A percentile compares a stretch with the other conserved stretches of the same genome.
phyloP scores from a whole-genome alignment of 2,329 filamentous ascomycete species.

The Beauveria medogensis region DNA sequence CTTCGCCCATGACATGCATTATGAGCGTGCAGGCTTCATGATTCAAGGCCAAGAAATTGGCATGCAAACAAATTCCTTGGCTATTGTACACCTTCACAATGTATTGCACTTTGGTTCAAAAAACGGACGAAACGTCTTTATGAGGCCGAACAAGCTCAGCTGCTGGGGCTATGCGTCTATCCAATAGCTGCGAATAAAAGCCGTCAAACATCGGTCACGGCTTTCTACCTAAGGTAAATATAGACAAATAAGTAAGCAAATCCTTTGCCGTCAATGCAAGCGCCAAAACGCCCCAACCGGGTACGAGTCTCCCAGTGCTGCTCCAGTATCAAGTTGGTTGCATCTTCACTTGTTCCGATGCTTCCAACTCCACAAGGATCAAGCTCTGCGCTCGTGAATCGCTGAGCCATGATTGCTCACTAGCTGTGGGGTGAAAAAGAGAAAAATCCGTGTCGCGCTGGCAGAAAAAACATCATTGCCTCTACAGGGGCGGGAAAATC shows the following conservation, averaged over 20 bases:
- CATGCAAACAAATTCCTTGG: neutral
- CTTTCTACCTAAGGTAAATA: neutral
- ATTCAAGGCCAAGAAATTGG: neutral
- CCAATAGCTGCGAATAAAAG: neutral
- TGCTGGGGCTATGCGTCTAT: neutral
- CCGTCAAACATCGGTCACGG: neutral
- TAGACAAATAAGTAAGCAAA: neutral
- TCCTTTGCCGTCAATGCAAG: neutral
- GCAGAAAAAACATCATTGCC: neutral
- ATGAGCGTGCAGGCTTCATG: neutral
- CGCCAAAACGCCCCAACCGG: neutral
- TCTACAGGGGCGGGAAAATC: slow-evolving; percentile 1
- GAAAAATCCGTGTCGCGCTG: neutral
- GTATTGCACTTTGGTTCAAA: no score
- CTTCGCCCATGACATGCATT: neutral
- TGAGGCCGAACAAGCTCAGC: neutral
- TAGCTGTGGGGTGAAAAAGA: neutral
- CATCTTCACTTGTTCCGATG: neutral
- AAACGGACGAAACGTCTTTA: neutral
- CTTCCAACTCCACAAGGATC: neutral
- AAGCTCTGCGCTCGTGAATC: neutral
- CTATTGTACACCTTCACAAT: neutral
- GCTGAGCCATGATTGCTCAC: neutral
- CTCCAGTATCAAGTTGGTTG: neutral
- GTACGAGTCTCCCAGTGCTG: neutral